A percentile compares a stretch with the other conserved stretches of the same genome.
Conservation (phyloP, 202 grass and related monocot genomes). For the Schoenoplectus tabernaemontani region DNA sequence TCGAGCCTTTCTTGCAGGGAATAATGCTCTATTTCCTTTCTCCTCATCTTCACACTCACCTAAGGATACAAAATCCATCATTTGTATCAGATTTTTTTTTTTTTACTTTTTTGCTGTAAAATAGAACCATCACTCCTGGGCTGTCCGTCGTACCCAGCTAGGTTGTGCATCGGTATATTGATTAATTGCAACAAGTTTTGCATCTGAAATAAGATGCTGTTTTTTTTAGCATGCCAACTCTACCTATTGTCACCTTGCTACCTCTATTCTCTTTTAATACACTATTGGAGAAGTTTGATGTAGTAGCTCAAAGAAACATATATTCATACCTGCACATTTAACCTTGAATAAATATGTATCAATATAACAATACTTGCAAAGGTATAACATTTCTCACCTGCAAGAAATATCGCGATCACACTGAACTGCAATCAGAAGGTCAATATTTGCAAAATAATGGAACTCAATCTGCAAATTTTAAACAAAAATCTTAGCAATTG, state of each 20-base stretch:
- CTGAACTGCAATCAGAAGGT: constrained; percentile 77
- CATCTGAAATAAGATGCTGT: constrained; percentile 83
- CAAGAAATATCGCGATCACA: constrained; percentile 59
- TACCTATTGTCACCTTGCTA: constrained; percentile 70
- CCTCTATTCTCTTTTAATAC: constrained; percentile 72
- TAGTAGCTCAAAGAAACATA: constrained; percentile 83
- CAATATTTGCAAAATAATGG: constrained; percentile 63
- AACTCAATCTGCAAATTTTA: constrained; percentile 52
- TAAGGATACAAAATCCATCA: constrained; percentile 17
- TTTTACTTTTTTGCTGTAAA: neutral
- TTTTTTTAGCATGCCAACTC: constrained; percentile 86
- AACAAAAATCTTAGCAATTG: constrained; percentile 16
- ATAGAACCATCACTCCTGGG: too few relatives aligned
- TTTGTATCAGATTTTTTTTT: too few relatives aligned
- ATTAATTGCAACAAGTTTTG: constrained; percentile 42
- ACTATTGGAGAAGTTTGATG: constrained; percentile 62
- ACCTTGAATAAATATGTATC: neutral
- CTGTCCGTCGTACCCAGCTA: too few relatives aligned
- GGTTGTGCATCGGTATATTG: constrained; percentile 41
- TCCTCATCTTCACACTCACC: constrained; percentile 81
- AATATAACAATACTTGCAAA: neutral
- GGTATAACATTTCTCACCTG: constrained; percentile 38
- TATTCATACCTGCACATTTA: constrained; percentile 68
- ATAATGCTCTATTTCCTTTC: constrained; percentile 86
- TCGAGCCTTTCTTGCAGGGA: constrained; percentile 79